phyloP scores from a whole-genome alignment of 257 asterid species.

The Plantago major region DNA sequence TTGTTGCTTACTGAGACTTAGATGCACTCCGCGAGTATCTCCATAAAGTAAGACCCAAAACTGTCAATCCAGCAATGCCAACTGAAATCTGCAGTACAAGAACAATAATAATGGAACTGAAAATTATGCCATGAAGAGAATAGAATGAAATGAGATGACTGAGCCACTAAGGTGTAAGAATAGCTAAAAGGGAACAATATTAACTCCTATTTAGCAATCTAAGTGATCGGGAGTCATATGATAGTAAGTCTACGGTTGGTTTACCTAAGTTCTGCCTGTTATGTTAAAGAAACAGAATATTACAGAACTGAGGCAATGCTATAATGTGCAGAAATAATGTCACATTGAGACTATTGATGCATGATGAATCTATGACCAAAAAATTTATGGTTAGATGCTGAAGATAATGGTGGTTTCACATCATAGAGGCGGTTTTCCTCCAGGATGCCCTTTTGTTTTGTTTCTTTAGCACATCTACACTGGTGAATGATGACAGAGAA shows the following conservation, averaged over 20 bases:
- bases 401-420: too few species aligned
- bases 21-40: slow-evolving; percentile 49
- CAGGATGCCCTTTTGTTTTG: too few species aligned
- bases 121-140: not conserved
- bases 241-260: too few species aligned
- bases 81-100: slow-evolving; percentile 55
- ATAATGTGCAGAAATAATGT: not conserved
- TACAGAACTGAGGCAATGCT: not conserved
- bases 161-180: not conserved
- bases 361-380: too few species aligned
- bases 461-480: too few species aligned
- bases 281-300: not conserved
- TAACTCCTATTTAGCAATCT: not conserved
- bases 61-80: slow-evolving; percentile 59
- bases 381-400: too few species aligned
- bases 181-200: not conserved
- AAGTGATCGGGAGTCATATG: not conserved
- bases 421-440: too few species aligned
- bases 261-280: not conserved
- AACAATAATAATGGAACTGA: slow-evolving; percentile 5
- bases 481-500: not conserved
- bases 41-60: slow-evolving; percentile 62
- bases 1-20: slow-evolving; percentile 26
- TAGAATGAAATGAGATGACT: not conserved
- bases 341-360: too few species aligned